These are phyloP conservation scores for Nemania sp. DNA, from an alignment of 2,329 filamentous ascomycete genomes.

Conservation along the genomic window DNA sequence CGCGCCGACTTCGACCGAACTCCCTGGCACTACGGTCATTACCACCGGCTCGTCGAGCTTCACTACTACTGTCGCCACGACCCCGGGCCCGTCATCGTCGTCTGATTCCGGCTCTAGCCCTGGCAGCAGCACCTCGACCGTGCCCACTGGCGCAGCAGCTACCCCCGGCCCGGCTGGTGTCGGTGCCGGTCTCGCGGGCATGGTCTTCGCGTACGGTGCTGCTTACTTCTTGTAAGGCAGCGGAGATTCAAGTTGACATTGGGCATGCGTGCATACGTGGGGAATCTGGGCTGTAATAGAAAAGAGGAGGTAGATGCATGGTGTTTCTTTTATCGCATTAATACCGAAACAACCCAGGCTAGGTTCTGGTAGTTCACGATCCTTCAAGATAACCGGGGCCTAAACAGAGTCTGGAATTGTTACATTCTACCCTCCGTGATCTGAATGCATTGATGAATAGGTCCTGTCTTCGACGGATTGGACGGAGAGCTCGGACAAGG, in stretches of 20 bases:
- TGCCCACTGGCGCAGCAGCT: slow-evolving; percentile 23
- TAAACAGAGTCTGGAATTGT: no score
- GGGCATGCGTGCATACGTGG: no score
- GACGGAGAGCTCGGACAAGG: no score
- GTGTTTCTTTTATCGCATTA: background rate
- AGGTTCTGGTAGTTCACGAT: no score
- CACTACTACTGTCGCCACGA: slow-evolving; percentile 8
- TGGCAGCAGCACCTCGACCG: slow-evolving; percentile 4
- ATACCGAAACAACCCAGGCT: background rate
- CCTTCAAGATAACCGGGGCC: no score
- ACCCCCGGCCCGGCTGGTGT: slow-evolving; percentile 19
- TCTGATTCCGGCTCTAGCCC: slow-evolving; percentile 9
- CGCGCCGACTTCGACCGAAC: slow-evolving; percentile 4
- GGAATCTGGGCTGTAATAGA: background rate
- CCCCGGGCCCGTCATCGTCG: slow-evolving; percentile 8
- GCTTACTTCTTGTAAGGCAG: slow-evolving; percentile 31
- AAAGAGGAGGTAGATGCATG: background rate
- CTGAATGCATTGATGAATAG: no score
- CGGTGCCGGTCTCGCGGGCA: slow-evolving; percentile 26
- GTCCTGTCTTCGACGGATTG: no score
- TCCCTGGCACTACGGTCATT: slow-evolving; percentile 5
- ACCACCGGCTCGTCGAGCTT: slow-evolving; percentile 9
- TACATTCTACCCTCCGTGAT: background rate
- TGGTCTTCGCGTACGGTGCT: slow-evolving; percentile 28
- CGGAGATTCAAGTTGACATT: background rate